These are phyloP conservation scores for Microcera coccophila DNA, from an alignment of 2,329 filamentous ascomycete genomes.

Conservation along the genomic window DNA sequence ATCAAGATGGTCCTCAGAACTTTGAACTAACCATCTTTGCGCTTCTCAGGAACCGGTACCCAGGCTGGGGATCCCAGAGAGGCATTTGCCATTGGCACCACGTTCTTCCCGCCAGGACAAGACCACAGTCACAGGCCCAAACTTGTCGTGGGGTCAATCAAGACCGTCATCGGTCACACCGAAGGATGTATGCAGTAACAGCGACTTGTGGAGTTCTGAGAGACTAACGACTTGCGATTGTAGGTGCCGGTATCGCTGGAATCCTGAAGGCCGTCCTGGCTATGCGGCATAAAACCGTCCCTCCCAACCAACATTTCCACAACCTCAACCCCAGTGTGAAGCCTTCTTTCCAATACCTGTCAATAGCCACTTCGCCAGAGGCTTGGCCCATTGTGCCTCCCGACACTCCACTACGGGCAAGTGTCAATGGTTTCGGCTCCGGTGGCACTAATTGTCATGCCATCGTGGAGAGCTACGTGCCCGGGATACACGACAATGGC, in stretches of 20 bases:
- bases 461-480: too few species aligned
- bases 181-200: too few species aligned
- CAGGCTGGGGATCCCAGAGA: constrained; percentile 11
- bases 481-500: too few species aligned
- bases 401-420: too few species aligned
- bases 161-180: constrained; percentile 40
- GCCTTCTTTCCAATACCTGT: too few species aligned
- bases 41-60: constrained; percentile 17
- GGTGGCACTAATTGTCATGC: constrained; percentile 5
- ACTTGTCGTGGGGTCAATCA: constrained; percentile 32
- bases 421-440: constrained; percentile 31
- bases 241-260: constrained; percentile 5
- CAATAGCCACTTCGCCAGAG: constrained; percentile 2
- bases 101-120: neutral
- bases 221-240: too few species aligned
- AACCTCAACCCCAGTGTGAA: constrained; percentile 2
- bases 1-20: too few species aligned
- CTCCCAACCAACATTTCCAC: constrained; percentile 6
- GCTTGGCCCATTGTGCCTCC: neutral
- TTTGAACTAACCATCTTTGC: too few species aligned
- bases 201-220: too few species aligned
- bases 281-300: constrained; percentile 9
- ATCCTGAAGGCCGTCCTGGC: constrained; percentile 11
- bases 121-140: neutral
- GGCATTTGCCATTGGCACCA: constrained; percentile 31